Conservation (phyloP, 129 eudicot species). For the Scalesia atractyloides region DNA sequence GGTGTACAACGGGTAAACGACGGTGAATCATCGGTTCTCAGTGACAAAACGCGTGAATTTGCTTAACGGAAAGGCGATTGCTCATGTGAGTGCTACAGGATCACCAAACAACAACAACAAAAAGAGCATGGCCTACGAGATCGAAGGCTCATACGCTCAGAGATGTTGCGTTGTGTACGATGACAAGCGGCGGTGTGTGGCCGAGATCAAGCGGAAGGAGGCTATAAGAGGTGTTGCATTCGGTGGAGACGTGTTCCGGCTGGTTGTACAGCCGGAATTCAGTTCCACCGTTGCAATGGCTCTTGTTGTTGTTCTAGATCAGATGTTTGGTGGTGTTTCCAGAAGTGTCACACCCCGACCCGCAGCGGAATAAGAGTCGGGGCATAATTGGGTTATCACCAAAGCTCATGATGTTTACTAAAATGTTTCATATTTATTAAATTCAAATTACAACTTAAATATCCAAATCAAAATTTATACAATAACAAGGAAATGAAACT, state of each 20-base stretch:
- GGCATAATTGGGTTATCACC: too few species aligned
- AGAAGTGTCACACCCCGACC: too few species aligned
- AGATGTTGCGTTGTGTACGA: conserved; percentile 51
- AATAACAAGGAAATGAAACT: too few species aligned
- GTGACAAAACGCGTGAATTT: conserved; percentile 49
- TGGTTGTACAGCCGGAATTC: conserved; percentile 48
- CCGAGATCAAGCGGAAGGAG: conserved; percentile 72
- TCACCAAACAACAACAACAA: conserved; percentile 15
- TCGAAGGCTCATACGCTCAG: conserved; percentile 66
- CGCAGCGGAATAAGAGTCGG: too few species aligned
- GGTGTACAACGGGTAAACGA: conserved; percentile 56
- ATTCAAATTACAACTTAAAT: too few species aligned
- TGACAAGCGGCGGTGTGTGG: conserved; percentile 51
- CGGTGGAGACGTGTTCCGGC: conserved; percentile 60
- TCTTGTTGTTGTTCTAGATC: conserved; percentile 61
- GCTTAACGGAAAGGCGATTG: conserved; percentile 40
- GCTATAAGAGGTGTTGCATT: conserved; percentile 53
- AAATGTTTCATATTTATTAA: too few species aligned
- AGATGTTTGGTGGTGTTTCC: conserved; percentile 56
- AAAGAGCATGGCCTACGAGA: conserved; percentile 37
- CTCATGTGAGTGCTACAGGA: conserved; percentile 42
- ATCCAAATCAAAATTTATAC: too few species aligned
- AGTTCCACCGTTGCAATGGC: conserved; percentile 63
- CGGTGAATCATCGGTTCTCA: conserved; percentile 43
- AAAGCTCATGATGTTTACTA: too few species aligned